These are phyloP conservation scores for Hygrophoropsis aurantiaca DNA, from an alignment of 768 basidiomycete genomes.

Conservation along the genomic window DNA sequence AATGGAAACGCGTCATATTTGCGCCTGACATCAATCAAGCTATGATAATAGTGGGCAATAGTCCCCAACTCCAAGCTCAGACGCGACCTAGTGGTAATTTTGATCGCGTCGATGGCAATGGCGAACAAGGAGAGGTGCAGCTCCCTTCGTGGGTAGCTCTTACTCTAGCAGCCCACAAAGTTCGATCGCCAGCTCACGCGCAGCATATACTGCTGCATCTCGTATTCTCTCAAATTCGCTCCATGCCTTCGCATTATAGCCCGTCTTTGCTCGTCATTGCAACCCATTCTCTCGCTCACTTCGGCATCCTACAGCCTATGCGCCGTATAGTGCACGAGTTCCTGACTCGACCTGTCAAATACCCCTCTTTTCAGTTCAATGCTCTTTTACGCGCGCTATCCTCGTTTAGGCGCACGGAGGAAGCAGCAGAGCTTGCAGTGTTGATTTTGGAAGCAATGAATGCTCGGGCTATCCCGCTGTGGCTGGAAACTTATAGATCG, in stretches of 20 bases:
- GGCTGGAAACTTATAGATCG: slow-evolving; percentile 39
- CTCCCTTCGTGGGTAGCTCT: slow-evolving; percentile 59
- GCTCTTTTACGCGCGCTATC: slow-evolving; percentile 53
- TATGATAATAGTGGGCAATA: slow-evolving; percentile 6
- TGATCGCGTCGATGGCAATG: background rate
- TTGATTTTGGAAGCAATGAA: slow-evolving; percentile 49
- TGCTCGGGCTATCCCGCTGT: slow-evolving; percentile 40
- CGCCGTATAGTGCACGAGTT: slow-evolving; percentile 44
- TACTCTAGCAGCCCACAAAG: slow-evolving; percentile 45
- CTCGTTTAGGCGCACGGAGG: slow-evolving; percentile 37
- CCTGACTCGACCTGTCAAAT: slow-evolving; percentile 22
- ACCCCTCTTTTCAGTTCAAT: slow-evolving; percentile 44
- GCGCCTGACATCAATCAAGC: slow-evolving; percentile 35
- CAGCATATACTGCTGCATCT: slow-evolving; percentile 43
- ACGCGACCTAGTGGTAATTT: background rate
- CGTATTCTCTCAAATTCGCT: slow-evolving; percentile 38
- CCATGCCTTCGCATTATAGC: slow-evolving; percentile 30
- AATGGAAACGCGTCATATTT: slow-evolving; percentile 38
- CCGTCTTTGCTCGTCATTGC: slow-evolving; percentile 48
- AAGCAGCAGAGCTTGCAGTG: slow-evolving; percentile 40
- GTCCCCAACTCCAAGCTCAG: background rate
- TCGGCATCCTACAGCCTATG: slow-evolving; percentile 47
- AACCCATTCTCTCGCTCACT: slow-evolving; percentile 48
- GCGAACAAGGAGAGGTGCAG: too few species aligned
- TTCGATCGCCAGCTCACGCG: slow-evolving; percentile 47